A percentile compares a stretch with the other conserved stretches of the same genome.
Conservation (phyloP, 2,329 filamentous ascomycete genomes). For the Aspergillus viridinutans region DNA sequence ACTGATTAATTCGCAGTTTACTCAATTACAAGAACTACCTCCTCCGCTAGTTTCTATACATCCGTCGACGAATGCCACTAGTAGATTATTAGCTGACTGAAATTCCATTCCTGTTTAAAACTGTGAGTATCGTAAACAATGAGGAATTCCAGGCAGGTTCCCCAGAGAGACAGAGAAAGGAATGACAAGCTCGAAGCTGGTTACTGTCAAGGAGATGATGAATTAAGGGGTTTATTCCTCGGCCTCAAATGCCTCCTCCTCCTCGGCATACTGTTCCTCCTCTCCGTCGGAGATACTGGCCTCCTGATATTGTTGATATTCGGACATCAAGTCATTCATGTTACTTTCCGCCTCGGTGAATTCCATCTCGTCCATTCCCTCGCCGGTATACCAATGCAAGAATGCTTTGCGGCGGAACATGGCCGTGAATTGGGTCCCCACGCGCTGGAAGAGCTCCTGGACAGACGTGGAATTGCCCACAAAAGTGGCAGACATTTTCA, state of each 20-base stretch:
- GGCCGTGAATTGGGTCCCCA: slow-evolving; percentile 98
- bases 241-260: slow-evolving; percentile 64
- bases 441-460: slow-evolving; percentile 99
- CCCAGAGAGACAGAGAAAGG: too few species aligned
- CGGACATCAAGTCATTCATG: slow-evolving; percentile 99
- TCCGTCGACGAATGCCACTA: too few species aligned
- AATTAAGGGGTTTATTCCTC: slow-evolving; percentile 59
- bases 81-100: too few species aligned
- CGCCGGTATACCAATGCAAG: slow-evolving; percentile 99
- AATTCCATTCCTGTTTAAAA: too few species aligned
- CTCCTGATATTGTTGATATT: slow-evolving; percentile 99
- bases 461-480: slow-evolving; percentile 99
- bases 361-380: slow-evolving; percentile 99
- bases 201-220: not conserved
- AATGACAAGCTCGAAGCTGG: not conserved
- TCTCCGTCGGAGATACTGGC: slow-evolving; percentile 95
- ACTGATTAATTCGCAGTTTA: too few species aligned
- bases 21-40: too few species aligned
- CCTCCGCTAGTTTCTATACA: too few species aligned
- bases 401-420: slow-evolving; percentile 99
- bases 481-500: slow-evolving; percentile 99
- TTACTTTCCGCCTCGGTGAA: slow-evolving; percentile 99
- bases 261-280: slow-evolving; percentile 85
- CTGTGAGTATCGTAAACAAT: too few species aligned
- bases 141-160: too few species aligned